Evolutionary conservation across 768 basidiomycete species (phyloP).

Genomic region (Phaeotremella fagi): DNA sequence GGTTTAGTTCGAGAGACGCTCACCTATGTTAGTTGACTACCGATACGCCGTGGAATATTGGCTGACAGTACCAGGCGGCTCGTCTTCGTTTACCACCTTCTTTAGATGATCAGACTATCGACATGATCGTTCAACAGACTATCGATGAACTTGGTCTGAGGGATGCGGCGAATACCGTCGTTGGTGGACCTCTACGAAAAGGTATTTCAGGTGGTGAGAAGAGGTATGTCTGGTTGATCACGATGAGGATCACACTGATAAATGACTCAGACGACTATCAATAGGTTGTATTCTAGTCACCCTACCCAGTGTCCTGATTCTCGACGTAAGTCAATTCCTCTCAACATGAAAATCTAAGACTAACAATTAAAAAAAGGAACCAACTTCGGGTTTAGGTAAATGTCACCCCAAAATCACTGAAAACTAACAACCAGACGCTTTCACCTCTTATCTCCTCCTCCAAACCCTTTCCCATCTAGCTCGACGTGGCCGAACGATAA

Average conservation of each 20-base stretch:
- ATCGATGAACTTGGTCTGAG: constrained; percentile 52
- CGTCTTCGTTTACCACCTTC: constrained; percentile 53
- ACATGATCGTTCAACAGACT: constrained; percentile 52
- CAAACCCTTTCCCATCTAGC: constrained; percentile 41
- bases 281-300: constrained; percentile 62
- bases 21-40: too few relatives aligned
- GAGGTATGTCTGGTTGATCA: constrained; percentile 44
- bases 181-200: constrained; percentile 59
- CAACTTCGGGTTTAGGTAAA: constrained; percentile 34
- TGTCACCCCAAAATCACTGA: too few relatives aligned
- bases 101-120: constrained; percentile 38
- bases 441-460: constrained; percentile 45
- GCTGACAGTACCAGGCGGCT: constrained; percentile 37
- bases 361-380: constrained; percentile 10
- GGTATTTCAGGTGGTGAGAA: constrained; percentile 67
- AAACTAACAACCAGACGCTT: constrained; percentile 45
- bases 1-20: constrained; percentile 50
- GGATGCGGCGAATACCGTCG: constrained; percentile 53
- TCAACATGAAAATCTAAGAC: background rate
- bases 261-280: constrained; percentile 48
- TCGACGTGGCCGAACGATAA: constrained; percentile 51
- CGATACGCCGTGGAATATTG: background rate
- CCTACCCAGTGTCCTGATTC: constrained; percentile 58
- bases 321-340: constrained; percentile 52
- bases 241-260: background rate